Conservation (phyloP, 1,284 basidiomycete species). For the Austropuccinia psidii region DNA sequence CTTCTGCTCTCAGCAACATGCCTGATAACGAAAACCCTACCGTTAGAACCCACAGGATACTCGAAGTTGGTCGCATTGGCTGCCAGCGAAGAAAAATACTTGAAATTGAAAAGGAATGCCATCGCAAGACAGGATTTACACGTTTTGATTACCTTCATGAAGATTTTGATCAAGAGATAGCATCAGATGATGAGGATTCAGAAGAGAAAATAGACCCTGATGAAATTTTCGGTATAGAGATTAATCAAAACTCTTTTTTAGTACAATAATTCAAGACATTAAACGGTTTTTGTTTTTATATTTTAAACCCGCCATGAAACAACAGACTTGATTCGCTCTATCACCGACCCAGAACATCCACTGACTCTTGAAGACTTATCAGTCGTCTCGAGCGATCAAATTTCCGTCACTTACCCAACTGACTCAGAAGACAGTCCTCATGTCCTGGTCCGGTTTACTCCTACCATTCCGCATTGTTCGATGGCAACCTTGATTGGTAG, state of each 20-base stretch:
- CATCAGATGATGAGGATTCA: background rate
- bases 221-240: slow-evolving; percentile 7
- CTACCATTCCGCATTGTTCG: slow-evolving; percentile 95
- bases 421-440: slow-evolving; percentile 54
- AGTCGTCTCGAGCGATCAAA: slow-evolving; percentile 84
- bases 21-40: no score
- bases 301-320: background rate
- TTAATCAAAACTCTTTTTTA: background rate
- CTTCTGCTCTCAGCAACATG: no score
- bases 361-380: slow-evolving; percentile 90
- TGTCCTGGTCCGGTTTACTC: slow-evolving; percentile 82
- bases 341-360: slow-evolving; percentile 94
- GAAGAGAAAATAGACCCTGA: slow-evolving; percentile 8
- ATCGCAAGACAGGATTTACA: no score
- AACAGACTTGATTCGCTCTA: slow-evolving; percentile 70
- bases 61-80: no score
- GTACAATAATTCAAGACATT: background rate
- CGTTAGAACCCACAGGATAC: no score
- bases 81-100: no score
- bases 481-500: slow-evolving; percentile 98
- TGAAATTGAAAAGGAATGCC: no score
- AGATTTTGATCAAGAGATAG: no score
- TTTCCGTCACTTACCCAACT: slow-evolving; percentile 55
- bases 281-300: background rate
- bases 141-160: no score